Evolutionary conservation across 176 grass and related monocot species (phyloP).

Genomic region (Ensete glaucum): DNA sequence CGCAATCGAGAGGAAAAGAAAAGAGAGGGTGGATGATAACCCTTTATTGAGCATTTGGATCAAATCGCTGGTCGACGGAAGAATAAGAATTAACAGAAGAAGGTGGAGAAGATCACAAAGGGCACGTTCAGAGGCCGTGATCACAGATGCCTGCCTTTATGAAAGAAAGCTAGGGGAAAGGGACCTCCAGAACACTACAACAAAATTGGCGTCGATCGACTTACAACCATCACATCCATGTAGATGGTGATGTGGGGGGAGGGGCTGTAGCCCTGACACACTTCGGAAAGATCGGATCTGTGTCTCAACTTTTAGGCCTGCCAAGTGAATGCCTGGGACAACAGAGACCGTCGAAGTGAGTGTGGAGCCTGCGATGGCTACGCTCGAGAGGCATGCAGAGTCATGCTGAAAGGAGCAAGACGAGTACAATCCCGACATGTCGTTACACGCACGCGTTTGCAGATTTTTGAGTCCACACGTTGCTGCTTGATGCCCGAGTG

Average conservation of each 20-base stretch:
- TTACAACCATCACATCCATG: conserved; percentile 9
- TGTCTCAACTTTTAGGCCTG: conserved; percentile 2
- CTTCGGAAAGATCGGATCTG: conserved; percentile 13
- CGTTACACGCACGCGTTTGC: not conserved
- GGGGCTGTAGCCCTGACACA: not conserved
- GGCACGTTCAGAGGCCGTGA: conserved; percentile 11
- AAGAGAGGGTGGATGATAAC: not conserved
- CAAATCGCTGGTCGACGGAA: not conserved
- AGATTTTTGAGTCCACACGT: too few species aligned
- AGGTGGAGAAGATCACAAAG: conserved; percentile 8
- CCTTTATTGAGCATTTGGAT: not conserved
- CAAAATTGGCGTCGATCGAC: not conserved
- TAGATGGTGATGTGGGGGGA: not conserved
- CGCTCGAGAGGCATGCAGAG: conserved; percentile 1
- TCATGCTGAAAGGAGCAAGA: not conserved
- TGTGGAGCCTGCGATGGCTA: conserved; percentile 4
- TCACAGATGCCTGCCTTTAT: conserved; percentile 13
- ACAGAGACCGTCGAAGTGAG: not conserved
- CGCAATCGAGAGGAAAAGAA: not conserved
- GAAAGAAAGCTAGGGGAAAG: conserved; percentile 13
- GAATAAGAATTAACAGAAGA: not conserved
- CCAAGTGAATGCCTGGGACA: not conserved
- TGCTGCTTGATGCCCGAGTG: too few species aligned
- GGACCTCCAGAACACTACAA: not conserved
- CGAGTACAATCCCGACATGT: not conserved